A percentile compares a stretch with the other conserved stretches of the same genome.
phyloP scores from a whole-genome alignment of 1,139 yeast species.

The Candida labiduridarum region DNA sequence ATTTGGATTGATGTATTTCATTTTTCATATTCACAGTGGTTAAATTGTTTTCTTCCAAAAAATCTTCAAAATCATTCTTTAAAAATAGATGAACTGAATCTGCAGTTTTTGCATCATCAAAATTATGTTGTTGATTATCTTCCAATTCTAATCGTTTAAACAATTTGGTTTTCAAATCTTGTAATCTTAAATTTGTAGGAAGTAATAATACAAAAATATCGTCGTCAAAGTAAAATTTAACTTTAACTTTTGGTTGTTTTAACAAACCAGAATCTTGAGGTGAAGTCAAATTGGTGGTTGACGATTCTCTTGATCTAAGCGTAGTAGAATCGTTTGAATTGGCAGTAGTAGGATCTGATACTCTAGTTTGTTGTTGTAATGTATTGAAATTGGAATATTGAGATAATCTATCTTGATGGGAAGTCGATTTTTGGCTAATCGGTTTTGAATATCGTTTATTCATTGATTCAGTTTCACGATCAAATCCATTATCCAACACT shows the following conservation, averaged over 20 bases:
- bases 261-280: slow-evolving; percentile 8
- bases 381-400: slow-evolving; percentile 35
- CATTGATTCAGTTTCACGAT: slow-evolving; percentile 24
- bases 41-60: slow-evolving; percentile 33
- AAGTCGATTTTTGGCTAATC: slow-evolving; percentile 43
- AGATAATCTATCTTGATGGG: slow-evolving; percentile 46
- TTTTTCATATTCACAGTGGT: slow-evolving; percentile 26
- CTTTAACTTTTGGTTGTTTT: slow-evolving; percentile 51
- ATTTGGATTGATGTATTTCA: slow-evolving; percentile 23
- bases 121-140: slow-evolving; percentile 15
- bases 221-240: slow-evolving; percentile 84
- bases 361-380: slow-evolving; percentile 13
- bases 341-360: slow-evolving; percentile 23
- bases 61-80: slow-evolving; percentile 47
- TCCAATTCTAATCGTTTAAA: slow-evolving; percentile 58
- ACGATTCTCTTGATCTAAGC: slow-evolving; percentile 16
- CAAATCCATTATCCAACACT: slow-evolving; percentile 63
- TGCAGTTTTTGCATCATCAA: slow-evolving; percentile 17
- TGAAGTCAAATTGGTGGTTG: slow-evolving; percentile 10
- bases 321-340: slow-evolving; percentile 29
- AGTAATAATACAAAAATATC: slow-evolving; percentile 88
- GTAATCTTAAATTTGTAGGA: slow-evolving; percentile 60
- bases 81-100: slow-evolving; percentile 34
- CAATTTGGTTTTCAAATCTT: slow-evolving; percentile 64
- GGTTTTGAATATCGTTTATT: slow-evolving; percentile 38